Conservation (phyloP, 1,284 basidiomycete species). For the Chondrostereum purpureum region DNA sequence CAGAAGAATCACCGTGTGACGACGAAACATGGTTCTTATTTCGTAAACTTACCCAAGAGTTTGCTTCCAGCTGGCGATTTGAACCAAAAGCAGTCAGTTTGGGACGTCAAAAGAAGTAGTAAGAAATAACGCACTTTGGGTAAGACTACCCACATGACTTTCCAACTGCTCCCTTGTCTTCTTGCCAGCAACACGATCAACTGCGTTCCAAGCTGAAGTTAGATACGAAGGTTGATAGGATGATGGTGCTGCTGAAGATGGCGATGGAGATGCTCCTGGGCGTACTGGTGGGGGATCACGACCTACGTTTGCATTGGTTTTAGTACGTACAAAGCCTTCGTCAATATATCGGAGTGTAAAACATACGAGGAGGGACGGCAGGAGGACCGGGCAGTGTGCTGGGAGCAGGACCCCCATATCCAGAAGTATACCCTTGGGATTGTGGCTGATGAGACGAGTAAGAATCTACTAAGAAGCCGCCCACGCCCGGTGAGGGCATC, state of each 20-base stretch:
- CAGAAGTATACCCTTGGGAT: background rate
- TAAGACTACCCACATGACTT: slow-evolving; percentile 26
- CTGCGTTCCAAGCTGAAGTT: slow-evolving; percentile 29
- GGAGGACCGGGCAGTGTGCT: too few species aligned
- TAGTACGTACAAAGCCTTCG: slow-evolving; percentile 7
- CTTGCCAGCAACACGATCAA: slow-evolving; percentile 39
- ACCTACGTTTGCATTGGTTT: too few species aligned
- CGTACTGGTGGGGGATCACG: background rate
- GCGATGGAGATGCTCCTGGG: background rate
- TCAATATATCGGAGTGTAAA: slow-evolving; percentile 12
- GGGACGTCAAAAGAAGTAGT: slow-evolving; percentile 3
- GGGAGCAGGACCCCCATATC: background rate
- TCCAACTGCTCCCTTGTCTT: slow-evolving; percentile 37
- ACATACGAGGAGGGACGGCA: slow-evolving; percentile 31
- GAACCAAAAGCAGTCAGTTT: slow-evolving; percentile 1
- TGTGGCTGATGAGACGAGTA: background rate
- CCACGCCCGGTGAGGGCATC: background rate
- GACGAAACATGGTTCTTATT: too few species aligned
- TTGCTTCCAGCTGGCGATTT: slow-evolving; percentile 31
- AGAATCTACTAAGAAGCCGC: background rate
- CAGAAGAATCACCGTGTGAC: too few species aligned
- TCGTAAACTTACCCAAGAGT: slow-evolving; percentile 35
- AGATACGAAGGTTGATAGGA: slow-evolving; percentile 22
- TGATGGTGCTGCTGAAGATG: too few species aligned
- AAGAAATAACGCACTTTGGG: slow-evolving; percentile 30